These are phyloP conservation scores for Laguncularia racemosa DNA, from an alignment of 345 rosid genomes.

Conservation along the genomic window DNA sequence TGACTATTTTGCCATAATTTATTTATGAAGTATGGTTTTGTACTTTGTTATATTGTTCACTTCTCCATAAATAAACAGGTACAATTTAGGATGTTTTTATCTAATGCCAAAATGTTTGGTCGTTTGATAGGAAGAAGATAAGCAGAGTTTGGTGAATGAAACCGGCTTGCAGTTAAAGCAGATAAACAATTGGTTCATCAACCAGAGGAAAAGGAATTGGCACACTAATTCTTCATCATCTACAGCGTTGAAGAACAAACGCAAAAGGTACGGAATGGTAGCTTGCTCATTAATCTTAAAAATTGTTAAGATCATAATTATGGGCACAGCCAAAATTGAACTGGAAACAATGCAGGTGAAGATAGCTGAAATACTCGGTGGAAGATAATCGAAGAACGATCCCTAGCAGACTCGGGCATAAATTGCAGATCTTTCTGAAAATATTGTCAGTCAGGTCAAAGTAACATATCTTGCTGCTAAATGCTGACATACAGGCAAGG, in stretches of 20 bases:
- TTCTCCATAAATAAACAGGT: background rate
- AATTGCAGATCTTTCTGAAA: too few relatives aligned
- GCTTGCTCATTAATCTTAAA: background rate
- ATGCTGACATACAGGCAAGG: too few relatives aligned
- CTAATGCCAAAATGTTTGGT: too few relatives aligned
- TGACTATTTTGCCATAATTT: too few relatives aligned
- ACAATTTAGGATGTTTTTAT: too few relatives aligned
- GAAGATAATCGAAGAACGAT: constrained; percentile 20
- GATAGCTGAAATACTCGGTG: constrained; percentile 48
- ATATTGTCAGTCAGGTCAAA: too few relatives aligned
- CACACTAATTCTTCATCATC: constrained; percentile 88
- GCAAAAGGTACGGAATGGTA: constrained; percentile 56
- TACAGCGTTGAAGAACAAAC: constrained; percentile 70
- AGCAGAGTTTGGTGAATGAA: constrained; percentile 88
- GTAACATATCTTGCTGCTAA: too few relatives aligned
- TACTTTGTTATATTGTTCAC: too few relatives aligned
- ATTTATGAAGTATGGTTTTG: too few relatives aligned
- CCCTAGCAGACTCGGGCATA: too few relatives aligned
- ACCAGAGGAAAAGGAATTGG: constrained; percentile 99
- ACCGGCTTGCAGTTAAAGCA: constrained; percentile 96
- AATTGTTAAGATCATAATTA: constrained; percentile 11
- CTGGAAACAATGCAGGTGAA: constrained; percentile 91
- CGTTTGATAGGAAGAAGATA: constrained; percentile 83
- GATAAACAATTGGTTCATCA: constrained; percentile 98
- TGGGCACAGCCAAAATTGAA: constrained; percentile 31